A percentile compares a stretch with the other conserved stretches of the same genome.
These are phyloP conservation scores for Phytophthora capsici DNA, from an alignment of 352 stramenopile species.

Conservation along the genomic window DNA sequence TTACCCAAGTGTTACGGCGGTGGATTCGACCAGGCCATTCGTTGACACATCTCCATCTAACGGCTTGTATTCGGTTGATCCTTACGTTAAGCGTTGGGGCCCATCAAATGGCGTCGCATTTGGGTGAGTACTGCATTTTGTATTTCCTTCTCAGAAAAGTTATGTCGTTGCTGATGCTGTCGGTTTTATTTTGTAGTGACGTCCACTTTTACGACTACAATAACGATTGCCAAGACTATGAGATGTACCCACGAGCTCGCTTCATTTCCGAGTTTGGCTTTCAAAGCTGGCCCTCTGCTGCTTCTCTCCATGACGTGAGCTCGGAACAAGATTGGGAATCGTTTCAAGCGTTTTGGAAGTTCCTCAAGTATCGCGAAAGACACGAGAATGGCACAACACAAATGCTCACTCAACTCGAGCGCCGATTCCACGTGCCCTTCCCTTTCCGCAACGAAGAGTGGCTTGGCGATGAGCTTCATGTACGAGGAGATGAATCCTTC, in stretches of 20 bases:
- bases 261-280: constrained; percentile 92
- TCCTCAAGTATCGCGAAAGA: constrained; percentile 83
- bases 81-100: constrained; percentile 88
- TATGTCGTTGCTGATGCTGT: constrained; percentile 2
- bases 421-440: constrained; percentile 76
- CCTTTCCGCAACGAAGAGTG: constrained; percentile 66
- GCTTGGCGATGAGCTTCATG: constrained; percentile 38
- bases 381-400: constrained; percentile 79
- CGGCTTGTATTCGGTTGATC: constrained; percentile 71
- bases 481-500: constrained; percentile 28
- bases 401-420: constrained; percentile 74
- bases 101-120: constrained; percentile 59
- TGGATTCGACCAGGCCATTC: constrained; percentile 72
- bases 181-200: constrained; percentile 47
- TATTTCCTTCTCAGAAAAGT: background rate
- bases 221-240: constrained; percentile 75
- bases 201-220: constrained; percentile 90
- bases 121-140: constrained; percentile 42
- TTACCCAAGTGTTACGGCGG: constrained; percentile 49
- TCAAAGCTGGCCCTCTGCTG: constrained; percentile 75
- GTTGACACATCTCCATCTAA: constrained; percentile 91
- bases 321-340: constrained; percentile 59
- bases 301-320: constrained; percentile 60
- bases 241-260: constrained; percentile 70
- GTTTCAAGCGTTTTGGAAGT: constrained; percentile 74